Evolutionary conservation across 2,329 filamentous ascomycete genomes (phyloP), one percentile per base, ranked within the genome.

Genomic region (Raffaelea albimanens): DNA sequence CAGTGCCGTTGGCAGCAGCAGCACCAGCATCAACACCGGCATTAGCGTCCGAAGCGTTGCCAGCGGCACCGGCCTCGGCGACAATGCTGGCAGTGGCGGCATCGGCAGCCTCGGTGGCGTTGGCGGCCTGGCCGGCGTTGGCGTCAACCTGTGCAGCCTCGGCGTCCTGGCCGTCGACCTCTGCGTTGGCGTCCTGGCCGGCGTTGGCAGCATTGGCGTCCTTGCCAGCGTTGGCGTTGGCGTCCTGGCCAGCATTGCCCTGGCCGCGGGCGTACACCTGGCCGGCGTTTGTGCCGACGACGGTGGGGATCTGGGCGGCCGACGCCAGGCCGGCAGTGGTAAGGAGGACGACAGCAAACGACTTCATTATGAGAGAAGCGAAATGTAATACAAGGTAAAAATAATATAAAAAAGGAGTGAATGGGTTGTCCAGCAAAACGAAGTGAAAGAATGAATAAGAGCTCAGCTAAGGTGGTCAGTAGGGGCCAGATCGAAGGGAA

Each of bases 301-400:
- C 39, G 9, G 23, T 42, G 23, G 45, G 42, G 14, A 47, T 42
- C 4, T 44, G 47, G 23, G 40, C 50, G 9, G 52, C 50, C 55
- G 58, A 60, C 52, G 46, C 59, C 56, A 63, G 56, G 56, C 58
- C 56, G 50, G 56, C 58, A 5, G 55, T n/a, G n/a, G n/a, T 47
- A 40, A 60, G 47, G n/a, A 60, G 46, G 20, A 60, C 22, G 43
- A 56, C 20, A 7, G 45, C 13, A 36, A 54, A 33, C 18, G 49
- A 45, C 55, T 57, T 61, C 60, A 61, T 62, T 34, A 19, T 56
- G 45, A 46, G 16, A 42, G 38, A 18, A 14, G 22, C 21, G 16
- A 9, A 40, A 29, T 22, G 34, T 36, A 23, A 40, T 38, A 42
- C 43, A 5, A 47, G 31, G 50, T n/a, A n/a, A 44, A 13, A 23